Percentiles rank a stretch among this genome's conserved stretches.
These are phyloP conservation scores for Edaphochlamys debaryana DNA, from an alignment of 139 green algal species.

Conservation along the genomic window DNA sequence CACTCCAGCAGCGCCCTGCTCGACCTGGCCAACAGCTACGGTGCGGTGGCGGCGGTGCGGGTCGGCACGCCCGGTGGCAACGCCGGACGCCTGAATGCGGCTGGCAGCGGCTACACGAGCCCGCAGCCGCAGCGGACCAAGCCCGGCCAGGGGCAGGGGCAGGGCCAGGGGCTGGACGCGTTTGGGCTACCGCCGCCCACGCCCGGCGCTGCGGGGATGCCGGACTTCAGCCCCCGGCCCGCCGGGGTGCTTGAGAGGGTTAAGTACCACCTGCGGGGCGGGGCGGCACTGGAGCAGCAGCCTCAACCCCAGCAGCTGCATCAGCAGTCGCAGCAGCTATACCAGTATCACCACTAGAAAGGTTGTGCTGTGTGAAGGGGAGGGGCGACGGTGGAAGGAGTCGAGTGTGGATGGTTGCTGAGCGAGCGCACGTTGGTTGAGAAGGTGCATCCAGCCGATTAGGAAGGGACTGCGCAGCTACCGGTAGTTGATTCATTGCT, in stretches of 20 bases:
- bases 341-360: too few relatives aligned
- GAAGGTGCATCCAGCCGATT: too few relatives aligned
- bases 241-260: slow-evolving; percentile 21
- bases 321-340: too few relatives aligned
- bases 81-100: background rate
- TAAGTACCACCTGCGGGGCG: slow-evolving; percentile 18
- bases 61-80: background rate
- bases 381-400: too few relatives aligned
- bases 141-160: too few relatives aligned
- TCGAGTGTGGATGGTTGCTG: too few relatives aligned
- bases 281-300: too few relatives aligned
- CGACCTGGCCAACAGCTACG: slow-evolving; percentile 16
- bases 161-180: slow-evolving; percentile 3
- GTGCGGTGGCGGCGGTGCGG: slow-evolving; percentile 5
- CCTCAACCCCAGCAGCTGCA: too few relatives aligned
- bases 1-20: background rate
- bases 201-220: background rate
- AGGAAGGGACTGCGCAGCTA: too few relatives aligned
- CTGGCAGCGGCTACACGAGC: background rate
- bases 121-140: background rate
- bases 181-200: slow-evolving; percentile 29
- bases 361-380: too few relatives aligned
- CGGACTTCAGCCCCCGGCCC: slow-evolving; percentile 2
- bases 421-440: too few relatives aligned
- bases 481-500: too few relatives aligned